Percentiles rank a stretch among this genome's conserved stretches.
These are phyloP conservation scores for Lycium ferocissimum DNA, from an alignment of 257 asterid species.

Conservation along the genomic window DNA sequence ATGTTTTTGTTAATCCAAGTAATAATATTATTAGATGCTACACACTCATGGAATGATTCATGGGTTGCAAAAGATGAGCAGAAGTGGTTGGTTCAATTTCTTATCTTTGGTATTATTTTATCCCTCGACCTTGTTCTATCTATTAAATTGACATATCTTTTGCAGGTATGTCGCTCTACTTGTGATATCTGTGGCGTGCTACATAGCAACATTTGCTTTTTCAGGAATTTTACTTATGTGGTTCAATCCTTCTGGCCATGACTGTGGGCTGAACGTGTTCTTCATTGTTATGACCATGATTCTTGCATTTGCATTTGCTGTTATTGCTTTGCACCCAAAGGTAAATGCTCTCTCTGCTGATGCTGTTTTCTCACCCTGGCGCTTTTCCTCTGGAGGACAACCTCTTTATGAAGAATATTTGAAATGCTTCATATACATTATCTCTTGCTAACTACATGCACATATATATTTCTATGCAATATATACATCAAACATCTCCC, in stretches of 20 bases:
- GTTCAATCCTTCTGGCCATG: slow-evolving; percentile 96
- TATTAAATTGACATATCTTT: slow-evolving; percentile 30
- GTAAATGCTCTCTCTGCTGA: slow-evolving; percentile 44
- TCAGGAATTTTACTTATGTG: slow-evolving; percentile 90
- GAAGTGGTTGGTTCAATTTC: slow-evolving; percentile 69
- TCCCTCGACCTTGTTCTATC: background rate
- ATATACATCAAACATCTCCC: background rate
- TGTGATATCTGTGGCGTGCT: slow-evolving; percentile 76
- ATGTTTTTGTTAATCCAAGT: slow-evolving; percentile 89
- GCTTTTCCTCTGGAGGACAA: background rate
- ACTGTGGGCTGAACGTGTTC: slow-evolving; percentile 90
- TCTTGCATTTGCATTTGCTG: slow-evolving; percentile 75
- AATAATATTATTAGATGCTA: slow-evolving; percentile 77
- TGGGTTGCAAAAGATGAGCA: slow-evolving; percentile 98
- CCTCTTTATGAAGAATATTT: background rate
- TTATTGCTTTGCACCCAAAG: slow-evolving; percentile 85
- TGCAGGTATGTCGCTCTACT: slow-evolving; percentile 88
- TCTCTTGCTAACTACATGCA: background rate
- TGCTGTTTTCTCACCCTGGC: background rate
- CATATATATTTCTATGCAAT: background rate
- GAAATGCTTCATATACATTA: background rate
- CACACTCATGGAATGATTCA: slow-evolving; percentile 96
- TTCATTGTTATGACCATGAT: slow-evolving; percentile 91
- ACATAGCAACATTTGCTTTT: slow-evolving; percentile 68
- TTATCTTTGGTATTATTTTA: background rate